A percentile compares a stretch with the other conserved stretches of the same genome.
These are phyloP conservation scores for Candida pseudoviswanathii DNA, from an alignment of 1,139 yeast genomes.

Conservation along the genomic window DNA sequence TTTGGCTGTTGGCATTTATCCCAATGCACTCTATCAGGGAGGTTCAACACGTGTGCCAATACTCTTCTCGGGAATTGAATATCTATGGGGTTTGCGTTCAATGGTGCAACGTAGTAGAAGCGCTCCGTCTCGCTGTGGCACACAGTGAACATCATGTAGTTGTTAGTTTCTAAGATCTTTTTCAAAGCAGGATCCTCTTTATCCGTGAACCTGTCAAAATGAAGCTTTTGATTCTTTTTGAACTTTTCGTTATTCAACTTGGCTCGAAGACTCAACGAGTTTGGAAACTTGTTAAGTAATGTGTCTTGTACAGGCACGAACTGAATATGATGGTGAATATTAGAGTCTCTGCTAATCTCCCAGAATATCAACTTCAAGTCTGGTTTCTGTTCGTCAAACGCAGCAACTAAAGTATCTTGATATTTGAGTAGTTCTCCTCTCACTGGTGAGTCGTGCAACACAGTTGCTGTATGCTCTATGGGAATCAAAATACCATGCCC, in stretches of 20 bases:
- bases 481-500: slow-evolving; percentile 90
- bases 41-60: slow-evolving; percentile 57
- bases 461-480: slow-evolving; percentile 66
- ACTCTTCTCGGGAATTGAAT: slow-evolving; percentile 81
- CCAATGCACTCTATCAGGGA: slow-evolving; percentile 71
- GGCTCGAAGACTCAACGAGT: slow-evolving; percentile 40
- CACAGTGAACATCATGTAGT: slow-evolving; percentile 44
- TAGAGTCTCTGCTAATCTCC: slow-evolving; percentile 57
- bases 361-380: slow-evolving; percentile 54
- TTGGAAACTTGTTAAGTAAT: slow-evolving; percentile 36
- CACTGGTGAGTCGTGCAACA: slow-evolving; percentile 23
- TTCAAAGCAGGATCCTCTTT: slow-evolving; percentile 22
- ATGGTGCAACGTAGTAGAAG: slow-evolving; percentile 25
- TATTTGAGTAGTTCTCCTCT: slow-evolving; percentile 36
- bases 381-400: slow-evolving; percentile 40
- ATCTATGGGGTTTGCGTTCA: slow-evolving; percentile 47
- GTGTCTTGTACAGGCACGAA: slow-evolving; percentile 57
- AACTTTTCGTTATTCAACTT: slow-evolving; percentile 53
- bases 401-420: slow-evolving; percentile 45
- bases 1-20: slow-evolving; percentile 66
- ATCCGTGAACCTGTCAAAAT: slow-evolving; percentile 37
- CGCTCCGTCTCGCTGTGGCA: slow-evolving; percentile 18
- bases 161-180: slow-evolving; percentile 34
- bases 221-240: slow-evolving; percentile 42
- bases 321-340: slow-evolving; percentile 70